phyloP scores from a whole-genome alignment of 2,329 filamentous ascomycete species.

The Penicillium vulpinum region DNA sequence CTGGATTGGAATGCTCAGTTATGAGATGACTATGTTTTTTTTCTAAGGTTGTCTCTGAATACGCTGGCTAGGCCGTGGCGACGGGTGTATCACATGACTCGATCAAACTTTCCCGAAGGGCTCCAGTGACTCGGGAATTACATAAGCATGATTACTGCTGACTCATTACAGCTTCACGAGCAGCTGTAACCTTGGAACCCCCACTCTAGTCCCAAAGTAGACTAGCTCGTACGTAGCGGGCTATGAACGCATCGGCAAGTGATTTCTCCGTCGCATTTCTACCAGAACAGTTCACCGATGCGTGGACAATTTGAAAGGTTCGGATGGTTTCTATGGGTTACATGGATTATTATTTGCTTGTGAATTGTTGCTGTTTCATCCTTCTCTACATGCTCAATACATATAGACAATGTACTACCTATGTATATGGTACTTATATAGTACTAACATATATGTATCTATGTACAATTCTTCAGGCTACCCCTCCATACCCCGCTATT shows the following conservation, averaged over 20 bases:
- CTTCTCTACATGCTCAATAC: not conserved
- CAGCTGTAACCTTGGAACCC: no score
- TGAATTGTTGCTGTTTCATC: not conserved
- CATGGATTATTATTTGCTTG: constrained; percentile 1
- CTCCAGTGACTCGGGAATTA: constrained; percentile 9
- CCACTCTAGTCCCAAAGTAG: constrained; percentile 33
- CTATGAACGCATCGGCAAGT: constrained; percentile 21
- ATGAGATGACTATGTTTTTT: not conserved
- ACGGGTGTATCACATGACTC: not conserved
- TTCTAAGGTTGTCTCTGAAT: not conserved
- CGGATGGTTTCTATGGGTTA: constrained; percentile 1
- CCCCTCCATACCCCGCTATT: constrained; percentile 26
- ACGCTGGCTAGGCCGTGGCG: constrained; percentile 1
- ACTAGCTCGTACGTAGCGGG: constrained; percentile 25
- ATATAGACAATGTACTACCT: not conserved
- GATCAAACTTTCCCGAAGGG: constrained; percentile 6
- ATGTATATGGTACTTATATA: not conserved
- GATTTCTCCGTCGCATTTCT: constrained; percentile 20
- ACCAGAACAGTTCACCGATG: constrained; percentile 31
- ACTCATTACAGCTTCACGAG: no score
- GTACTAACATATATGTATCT: no score
- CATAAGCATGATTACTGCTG: constrained; percentile 3
- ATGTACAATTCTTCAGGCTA: not conserved
- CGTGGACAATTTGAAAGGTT: constrained; percentile 14
- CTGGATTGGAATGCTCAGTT: not conserved